Evolutionary conservation across 306 rosid species (phyloP).

Genomic region (Geum urbanum): DNA sequence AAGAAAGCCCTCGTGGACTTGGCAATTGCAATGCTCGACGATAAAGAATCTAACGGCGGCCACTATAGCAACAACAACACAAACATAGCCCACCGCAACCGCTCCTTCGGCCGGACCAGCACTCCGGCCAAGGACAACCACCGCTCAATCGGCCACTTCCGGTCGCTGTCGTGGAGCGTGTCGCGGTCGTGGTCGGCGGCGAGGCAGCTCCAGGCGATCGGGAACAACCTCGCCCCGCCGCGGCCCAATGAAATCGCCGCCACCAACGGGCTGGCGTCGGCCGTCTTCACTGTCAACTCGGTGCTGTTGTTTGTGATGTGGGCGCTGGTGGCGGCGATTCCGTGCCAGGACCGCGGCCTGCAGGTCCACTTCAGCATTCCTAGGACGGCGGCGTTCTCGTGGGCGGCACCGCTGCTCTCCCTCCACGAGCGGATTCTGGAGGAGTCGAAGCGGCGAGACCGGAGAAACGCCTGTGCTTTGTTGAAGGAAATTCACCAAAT

Average conservation of each 20-base stretch:
- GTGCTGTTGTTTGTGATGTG: conserved; percentile 70
- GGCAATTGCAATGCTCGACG: conserved; percentile 80
- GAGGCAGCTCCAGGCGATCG: conserved; percentile 76
- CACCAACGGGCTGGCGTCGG: conserved; percentile 51
- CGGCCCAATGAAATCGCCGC: conserved; percentile 54
- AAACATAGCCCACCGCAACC: conserved; percentile 52
- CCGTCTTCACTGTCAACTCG: conserved; percentile 56
- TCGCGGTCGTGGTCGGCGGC: conserved; percentile 92
- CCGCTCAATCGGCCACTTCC: conserved; percentile 55
- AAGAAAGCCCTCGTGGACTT: conserved; percentile 77
- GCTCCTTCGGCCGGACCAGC: conserved; percentile 70
- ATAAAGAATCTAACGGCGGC: conserved; percentile 46
- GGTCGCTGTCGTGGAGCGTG: conserved; percentile 93
- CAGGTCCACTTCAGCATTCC: conserved; percentile 58
- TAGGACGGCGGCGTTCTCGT: conserved; percentile 33
- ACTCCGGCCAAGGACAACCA: conserved; percentile 19
- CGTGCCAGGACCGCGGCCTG: conserved; percentile 91
- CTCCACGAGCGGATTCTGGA: conserved; percentile 73
- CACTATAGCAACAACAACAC: conserved; percentile 10
- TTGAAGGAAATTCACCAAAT: conserved; percentile 78
- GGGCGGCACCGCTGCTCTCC: conserved; percentile 61
- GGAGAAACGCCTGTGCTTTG: conserved; percentile 66
- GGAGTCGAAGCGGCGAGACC: conserved; percentile 72
- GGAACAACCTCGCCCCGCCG: conserved; percentile 59
- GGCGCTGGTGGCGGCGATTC: conserved; percentile 94